Conservation (phyloP, 2,329 filamentous ascomycete genomes). For the Verticillium nonalfalfae region DNA sequence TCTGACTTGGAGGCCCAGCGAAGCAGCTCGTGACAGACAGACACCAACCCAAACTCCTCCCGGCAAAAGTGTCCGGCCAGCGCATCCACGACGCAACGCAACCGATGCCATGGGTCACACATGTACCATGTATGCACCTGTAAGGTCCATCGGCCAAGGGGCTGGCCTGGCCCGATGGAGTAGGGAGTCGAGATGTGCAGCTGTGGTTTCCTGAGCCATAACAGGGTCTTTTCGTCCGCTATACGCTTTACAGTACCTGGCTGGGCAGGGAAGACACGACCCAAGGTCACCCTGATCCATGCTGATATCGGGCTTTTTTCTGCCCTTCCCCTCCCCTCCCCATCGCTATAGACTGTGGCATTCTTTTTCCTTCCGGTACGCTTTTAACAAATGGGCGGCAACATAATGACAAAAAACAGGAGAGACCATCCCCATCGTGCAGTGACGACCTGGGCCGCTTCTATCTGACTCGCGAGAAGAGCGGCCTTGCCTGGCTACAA, state of each 20-base stretch:
- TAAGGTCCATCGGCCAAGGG: not conserved
- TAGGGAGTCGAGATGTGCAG: not conserved
- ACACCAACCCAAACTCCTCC: not conserved
- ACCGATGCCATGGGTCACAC: not conserved
- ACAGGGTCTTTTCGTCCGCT: not conserved
- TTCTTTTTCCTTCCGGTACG: no score
- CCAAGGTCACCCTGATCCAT: not conserved
- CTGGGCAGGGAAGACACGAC: not conserved
- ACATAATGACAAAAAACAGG: no score
- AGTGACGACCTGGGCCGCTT: not conserved
- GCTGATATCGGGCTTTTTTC: not conserved
- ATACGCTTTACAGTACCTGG: not conserved
- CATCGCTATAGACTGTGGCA: no score
- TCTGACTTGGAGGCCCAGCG: not conserved
- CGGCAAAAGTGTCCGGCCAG: not conserved
- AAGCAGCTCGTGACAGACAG: not conserved
- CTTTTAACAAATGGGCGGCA: no score
- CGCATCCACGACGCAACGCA: not conserved
- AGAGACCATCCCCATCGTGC: no score
- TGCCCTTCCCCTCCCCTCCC: not conserved
- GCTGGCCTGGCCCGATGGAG: not conserved
- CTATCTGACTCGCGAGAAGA: not conserved
- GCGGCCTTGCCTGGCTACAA: not conserved
- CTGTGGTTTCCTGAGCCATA: not conserved
- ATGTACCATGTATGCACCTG: not conserved